Conservation (phyloP, 2,329 filamentous ascomycete genomes). For the Pyrenochaeta sp. region DNA sequence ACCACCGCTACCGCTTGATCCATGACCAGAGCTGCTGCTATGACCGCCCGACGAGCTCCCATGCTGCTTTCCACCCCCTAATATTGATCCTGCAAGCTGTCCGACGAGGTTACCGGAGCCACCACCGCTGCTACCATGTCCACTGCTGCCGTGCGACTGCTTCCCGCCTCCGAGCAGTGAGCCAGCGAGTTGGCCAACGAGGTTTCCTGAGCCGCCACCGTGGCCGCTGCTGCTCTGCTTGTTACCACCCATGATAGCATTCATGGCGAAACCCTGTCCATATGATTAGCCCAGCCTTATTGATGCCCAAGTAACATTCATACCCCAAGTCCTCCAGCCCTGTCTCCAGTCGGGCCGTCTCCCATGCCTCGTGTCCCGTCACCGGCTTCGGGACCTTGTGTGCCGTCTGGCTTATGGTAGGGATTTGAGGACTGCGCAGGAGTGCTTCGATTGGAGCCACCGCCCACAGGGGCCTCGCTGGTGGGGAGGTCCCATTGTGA, state of each 20-base stretch:
- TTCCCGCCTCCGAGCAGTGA: constrained; percentile 50
- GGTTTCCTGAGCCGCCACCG: constrained; percentile 47
- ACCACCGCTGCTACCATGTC: constrained; percentile 41
- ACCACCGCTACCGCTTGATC: constrained; percentile 25
- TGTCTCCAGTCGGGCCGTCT: constrained; percentile 64
- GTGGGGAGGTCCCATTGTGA: constrained; percentile 80
- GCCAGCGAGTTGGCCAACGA: constrained; percentile 65
- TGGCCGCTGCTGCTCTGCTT: constrained; percentile 40
- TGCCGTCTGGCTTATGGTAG: constrained; percentile 63
- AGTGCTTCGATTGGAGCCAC: constrained; percentile 63
- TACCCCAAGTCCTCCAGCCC: constrained; percentile 69
- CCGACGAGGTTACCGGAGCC: constrained; percentile 55
- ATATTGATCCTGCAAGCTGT: constrained; percentile 63
- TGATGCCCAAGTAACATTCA: constrained; percentile 37
- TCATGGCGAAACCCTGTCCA: constrained; percentile 67
- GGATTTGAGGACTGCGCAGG: constrained; percentile 64
- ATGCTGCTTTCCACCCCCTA: constrained; percentile 48
- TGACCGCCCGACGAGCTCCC: constrained; percentile 52
- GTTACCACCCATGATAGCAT: constrained; percentile 58
- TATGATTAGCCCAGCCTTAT: constrained; percentile 32
- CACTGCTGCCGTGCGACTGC: constrained; percentile 41
- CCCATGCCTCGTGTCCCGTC: constrained; percentile 59
- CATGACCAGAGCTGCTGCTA: constrained; percentile 53
- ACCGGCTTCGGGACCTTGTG: constrained; percentile 35
- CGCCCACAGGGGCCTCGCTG: constrained; percentile 67